These are phyloP conservation scores for Colletotrichum liriopes DNA, from an alignment of 2,329 filamentous ascomycete genomes.

Conservation along the genomic window DNA sequence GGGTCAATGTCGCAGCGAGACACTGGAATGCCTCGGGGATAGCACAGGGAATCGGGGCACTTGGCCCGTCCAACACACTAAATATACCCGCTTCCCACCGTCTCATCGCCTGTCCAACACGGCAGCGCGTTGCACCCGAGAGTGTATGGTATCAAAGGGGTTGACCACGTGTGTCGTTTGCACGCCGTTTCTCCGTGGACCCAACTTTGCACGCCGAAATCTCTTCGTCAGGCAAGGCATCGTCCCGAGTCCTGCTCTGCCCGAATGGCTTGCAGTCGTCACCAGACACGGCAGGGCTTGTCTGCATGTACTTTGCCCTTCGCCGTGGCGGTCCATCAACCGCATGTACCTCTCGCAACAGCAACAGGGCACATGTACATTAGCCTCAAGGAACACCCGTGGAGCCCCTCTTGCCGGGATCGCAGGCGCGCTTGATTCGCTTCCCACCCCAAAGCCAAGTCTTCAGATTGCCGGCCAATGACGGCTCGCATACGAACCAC, in stretches of 20 bases:
- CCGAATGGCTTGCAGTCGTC: background rate
- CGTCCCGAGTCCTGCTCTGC: background rate
- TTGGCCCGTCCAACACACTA: conserved; percentile 2
- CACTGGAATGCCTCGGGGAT: background rate
- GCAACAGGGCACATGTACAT: conserved; percentile 18
- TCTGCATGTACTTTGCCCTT: background rate
- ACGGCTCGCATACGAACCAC: conserved; percentile 43
- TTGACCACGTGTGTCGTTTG: conserved; percentile 30
- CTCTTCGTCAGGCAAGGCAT: conserved; percentile 3
- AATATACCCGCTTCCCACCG: conserved; percentile 6
- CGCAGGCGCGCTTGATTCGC: conserved; percentile 1
- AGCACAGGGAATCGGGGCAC: background rate
- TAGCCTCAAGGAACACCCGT: conserved; percentile 35
- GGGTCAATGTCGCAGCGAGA: conserved; percentile 4
- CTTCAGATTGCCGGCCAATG: conserved; percentile 44
- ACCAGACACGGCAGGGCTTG: conserved; percentile 1
- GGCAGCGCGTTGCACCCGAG: background rate
- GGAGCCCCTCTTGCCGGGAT: conserved; percentile 5
- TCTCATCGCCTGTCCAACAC: background rate
- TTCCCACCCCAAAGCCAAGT: conserved; percentile 34
- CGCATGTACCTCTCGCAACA: background rate
- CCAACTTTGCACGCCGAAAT: background rate
- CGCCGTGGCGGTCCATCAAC: background rate
- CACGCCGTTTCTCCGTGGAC: conserved; percentile 18
- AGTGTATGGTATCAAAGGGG: conserved; percentile 5